Evolutionary conservation across 2,329 filamentous ascomycete species (phyloP), one percentile per base, ranked within the genome.

Genomic region (Apiospora koreana): DNA sequence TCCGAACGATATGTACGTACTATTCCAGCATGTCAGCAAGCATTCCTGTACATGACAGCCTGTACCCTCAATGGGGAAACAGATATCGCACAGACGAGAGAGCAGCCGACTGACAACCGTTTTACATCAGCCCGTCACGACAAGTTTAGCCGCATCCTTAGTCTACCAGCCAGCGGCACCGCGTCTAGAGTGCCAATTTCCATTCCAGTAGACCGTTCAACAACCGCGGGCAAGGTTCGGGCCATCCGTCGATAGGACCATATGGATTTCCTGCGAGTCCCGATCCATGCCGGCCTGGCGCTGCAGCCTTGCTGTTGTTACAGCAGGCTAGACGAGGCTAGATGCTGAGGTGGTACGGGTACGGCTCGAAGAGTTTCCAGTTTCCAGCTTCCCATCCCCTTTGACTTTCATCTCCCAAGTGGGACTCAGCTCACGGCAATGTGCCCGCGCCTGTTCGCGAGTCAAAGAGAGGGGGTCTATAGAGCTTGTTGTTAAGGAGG

Each of bases 321-420:
- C 31, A 62, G 18, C 21, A 10, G 31, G 31, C 54, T 31, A 38
- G 9, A 38, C 31, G 14, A 62, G 54, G 54, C 54, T 38, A 62
- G 54, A 14, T 10, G 54, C 21, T n/a, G 54, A 28, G 54, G 31
- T 62, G 54, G 54, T 35, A 35, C 35, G n/a, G n/a, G n/a, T n/a
- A 25, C 50, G 28, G 50, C 50, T 58, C 50, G n/a, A n/a, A 21
- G 35, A 35, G 50, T 21, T 58, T 35, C 28, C 50, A 58, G 28
- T 28, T 45, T 45, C 42, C 42, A 46, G 21, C 14, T 31, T 35
- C 42, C 45, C 42, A 14, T 41, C 42, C 42, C 65, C 65, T 46
- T 67, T 46, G 42, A 67, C 65, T 35, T 67, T 67, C 65, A 67
- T 67, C 65, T 67, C 65, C 65, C 45, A 14, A 67, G 65, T 67